phyloP scores from a whole-genome alignment of 2,329 filamentous ascomycete genomes.

The Trichoderma pleuroti region DNA sequence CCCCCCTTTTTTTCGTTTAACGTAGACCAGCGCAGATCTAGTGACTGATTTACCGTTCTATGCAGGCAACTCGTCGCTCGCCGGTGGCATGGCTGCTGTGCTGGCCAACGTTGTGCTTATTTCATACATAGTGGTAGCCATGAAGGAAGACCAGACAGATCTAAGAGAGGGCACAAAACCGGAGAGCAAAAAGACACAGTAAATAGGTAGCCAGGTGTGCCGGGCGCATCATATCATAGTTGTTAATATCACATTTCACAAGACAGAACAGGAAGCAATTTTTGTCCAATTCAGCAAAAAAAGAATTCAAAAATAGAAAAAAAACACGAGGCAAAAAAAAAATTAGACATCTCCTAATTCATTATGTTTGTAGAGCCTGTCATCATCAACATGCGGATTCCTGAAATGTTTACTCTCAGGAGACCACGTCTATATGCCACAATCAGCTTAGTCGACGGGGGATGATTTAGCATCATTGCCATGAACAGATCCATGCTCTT shows the following conservation, averaged over 20 bases:
- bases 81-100: constrained; percentile 79
- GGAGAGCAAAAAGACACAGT: constrained; percentile 50
- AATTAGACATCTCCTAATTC: constrained; percentile 15
- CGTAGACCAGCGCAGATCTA: background rate
- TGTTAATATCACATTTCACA: background rate
- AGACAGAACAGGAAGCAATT: background rate
- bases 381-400: constrained; percentile 1
- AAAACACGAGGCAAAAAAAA: background rate
- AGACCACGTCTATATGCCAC: constrained; percentile 23
- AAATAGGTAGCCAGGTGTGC: constrained; percentile 15
- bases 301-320: background rate
- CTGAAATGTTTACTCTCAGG: constrained; percentile 7
- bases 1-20: background rate
- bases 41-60: constrained; percentile 16
- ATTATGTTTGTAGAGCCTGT: constrained; percentile 22
- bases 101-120: constrained; percentile 90
- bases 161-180: constrained; percentile 41
- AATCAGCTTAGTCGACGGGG: constrained; percentile 23
- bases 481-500: constrained; percentile 13
- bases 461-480: constrained; percentile 21
- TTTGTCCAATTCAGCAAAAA: background rate
- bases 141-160: constrained; percentile 72
- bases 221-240: background rate
- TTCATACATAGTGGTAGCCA: constrained; percentile 86
- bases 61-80: constrained; percentile 81